These are phyloP conservation scores for Pichia sp. DNA, from an alignment of 1,139 yeast species.

Conservation along the genomic window DNA sequence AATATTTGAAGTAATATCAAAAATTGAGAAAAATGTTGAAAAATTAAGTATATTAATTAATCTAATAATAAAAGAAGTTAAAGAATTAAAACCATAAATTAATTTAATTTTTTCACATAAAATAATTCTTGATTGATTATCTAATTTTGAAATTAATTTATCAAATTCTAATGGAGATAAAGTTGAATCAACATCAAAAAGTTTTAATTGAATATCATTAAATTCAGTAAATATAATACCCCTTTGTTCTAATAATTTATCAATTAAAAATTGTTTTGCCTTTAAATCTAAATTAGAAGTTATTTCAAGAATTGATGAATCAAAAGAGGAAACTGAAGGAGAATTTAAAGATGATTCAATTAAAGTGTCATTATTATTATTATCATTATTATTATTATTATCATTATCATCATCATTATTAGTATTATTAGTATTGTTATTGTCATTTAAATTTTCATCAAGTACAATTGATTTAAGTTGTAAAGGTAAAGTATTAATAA, in stretches of 20 bases:
- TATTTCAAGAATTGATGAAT: slow-evolving; percentile 6
- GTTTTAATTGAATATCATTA: slow-evolving; percentile 22
- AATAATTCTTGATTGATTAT: slow-evolving; percentile 14
- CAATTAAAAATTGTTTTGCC: slow-evolving; percentile 13
- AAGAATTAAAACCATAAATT: slow-evolving; percentile 22
- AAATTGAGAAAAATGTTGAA: slow-evolving; percentile 25
- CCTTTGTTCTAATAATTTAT: slow-evolving; percentile 20
- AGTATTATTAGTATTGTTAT: neutral
- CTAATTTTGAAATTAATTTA: slow-evolving; percentile 15
- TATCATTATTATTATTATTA: neutral
- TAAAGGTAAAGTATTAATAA: slow-evolving; percentile 16
- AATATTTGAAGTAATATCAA: slow-evolving; percentile 27
- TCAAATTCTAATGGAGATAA: slow-evolving; percentile 22
- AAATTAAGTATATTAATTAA: slow-evolving; percentile 22
- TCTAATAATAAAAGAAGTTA: slow-evolving; percentile 22
- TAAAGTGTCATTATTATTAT: neutral
- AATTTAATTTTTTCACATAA: slow-evolving; percentile 26
- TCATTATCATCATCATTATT: neutral
- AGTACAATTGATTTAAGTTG: slow-evolving; percentile 14
- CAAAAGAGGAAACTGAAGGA: slow-evolving; percentile 6
- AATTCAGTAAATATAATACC: slow-evolving; percentile 25
- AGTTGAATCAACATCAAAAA: slow-evolving; percentile 27
- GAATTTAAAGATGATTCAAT: neutral
- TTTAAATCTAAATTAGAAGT: slow-evolving; percentile 2
- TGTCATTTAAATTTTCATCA: neutral